Conservation (phyloP, 2,329 filamentous ascomycete genomes). For the Xylariaceae sp. region DNA sequence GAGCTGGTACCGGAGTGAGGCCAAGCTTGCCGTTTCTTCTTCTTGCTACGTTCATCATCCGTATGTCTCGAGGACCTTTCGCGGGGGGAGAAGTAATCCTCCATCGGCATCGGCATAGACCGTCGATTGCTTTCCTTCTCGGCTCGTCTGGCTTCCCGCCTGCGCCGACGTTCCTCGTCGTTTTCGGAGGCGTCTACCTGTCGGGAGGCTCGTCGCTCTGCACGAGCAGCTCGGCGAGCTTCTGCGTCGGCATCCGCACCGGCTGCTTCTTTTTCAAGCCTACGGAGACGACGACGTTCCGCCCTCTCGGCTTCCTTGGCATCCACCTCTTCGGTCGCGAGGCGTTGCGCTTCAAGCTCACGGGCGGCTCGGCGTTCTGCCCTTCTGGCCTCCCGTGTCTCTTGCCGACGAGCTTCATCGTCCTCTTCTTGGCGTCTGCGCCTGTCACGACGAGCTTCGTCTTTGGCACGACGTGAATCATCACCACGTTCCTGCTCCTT, state of each 20-base stretch:
- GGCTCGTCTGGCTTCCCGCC: slow-evolving; percentile 51
- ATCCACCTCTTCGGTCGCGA: slow-evolving; percentile 43
- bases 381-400: slow-evolving; percentile 59
- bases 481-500: slow-evolving; percentile 54
- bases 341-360: slow-evolving; percentile 50
- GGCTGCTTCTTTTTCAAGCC: slow-evolving; percentile 41
- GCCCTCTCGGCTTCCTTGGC: slow-evolving; percentile 40
- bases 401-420: slow-evolving; percentile 51
- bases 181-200: slow-evolving; percentile 46
- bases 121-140: slow-evolving; percentile 42
- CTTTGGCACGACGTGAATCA: slow-evolving; percentile 55
- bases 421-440: slow-evolving; percentile 54
- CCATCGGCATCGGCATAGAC: slow-evolving; percentile 39
- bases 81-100: slow-evolving; percentile 44
- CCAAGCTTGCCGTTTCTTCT: slow-evolving; percentile 44
- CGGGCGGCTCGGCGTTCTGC: slow-evolving; percentile 52
- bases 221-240: slow-evolving; percentile 43
- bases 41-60: slow-evolving; percentile 34
- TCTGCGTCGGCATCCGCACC: slow-evolving; percentile 45
- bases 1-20: slow-evolving; percentile 63
- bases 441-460: slow-evolving; percentile 55
- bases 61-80: slow-evolving; percentile 36
- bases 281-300: slow-evolving; percentile 39
- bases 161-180: slow-evolving; percentile 51
- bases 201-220: slow-evolving; percentile 49